Conservation (phyloP, 805 yeast genomes). For the Zygosaccharomyces rouxii region DNA sequence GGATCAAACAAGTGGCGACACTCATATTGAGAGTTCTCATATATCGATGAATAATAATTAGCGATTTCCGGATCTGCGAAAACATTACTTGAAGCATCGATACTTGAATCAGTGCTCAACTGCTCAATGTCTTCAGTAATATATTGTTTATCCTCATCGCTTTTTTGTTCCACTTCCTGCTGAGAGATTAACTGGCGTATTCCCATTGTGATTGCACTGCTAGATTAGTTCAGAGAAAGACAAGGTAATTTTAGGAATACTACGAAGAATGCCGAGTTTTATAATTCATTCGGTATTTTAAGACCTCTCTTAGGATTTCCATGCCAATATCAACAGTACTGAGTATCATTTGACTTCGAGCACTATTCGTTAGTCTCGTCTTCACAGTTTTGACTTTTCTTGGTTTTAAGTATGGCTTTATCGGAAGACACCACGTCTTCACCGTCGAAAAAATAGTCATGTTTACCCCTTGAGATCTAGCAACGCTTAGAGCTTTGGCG, state of each 20-base stretch:
- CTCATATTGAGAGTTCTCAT: constrained; percentile 50
- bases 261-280: not conserved
- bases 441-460: too few relatives aligned
- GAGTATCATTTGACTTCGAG: not conserved
- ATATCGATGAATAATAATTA: constrained; percentile 41
- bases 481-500: too few relatives aligned
- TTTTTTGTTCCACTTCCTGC: not conserved
- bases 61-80: constrained; percentile 43
- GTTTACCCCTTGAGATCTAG: too few relatives aligned
- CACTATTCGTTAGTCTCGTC: not conserved
- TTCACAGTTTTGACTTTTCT: not conserved
- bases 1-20: constrained; percentile 56
- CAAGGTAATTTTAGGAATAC: not conserved
- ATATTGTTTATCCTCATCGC: not conserved
- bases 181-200: not conserved
- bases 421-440: constrained; percentile 1
- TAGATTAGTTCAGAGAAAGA: not conserved
- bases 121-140: constrained; percentile 4
- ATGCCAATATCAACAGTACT: not conserved
- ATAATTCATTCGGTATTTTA: not conserved
- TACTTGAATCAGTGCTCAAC: constrained; percentile 7
- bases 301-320: not conserved
- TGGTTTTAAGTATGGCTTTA: not conserved
- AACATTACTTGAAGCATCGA: constrained; percentile 5
- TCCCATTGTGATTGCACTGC: not conserved